These are phyloP conservation scores for Tuber aestivum DNA, from an alignment of 495 filamentous ascomycete species.

Conservation along the genomic window DNA sequence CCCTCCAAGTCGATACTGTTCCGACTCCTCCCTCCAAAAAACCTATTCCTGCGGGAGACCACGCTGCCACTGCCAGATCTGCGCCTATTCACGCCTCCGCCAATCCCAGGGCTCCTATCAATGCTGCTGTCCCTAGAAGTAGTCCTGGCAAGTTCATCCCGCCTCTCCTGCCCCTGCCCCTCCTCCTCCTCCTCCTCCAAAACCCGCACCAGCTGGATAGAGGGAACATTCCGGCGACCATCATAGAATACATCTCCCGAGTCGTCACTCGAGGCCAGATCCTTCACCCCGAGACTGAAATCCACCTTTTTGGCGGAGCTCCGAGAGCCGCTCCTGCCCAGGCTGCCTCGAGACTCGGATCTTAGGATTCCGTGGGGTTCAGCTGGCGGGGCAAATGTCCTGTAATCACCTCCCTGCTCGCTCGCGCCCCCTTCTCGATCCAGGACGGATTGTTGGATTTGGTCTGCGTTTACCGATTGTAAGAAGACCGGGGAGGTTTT, in stretches of 20 bases:
- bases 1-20: conserved; percentile 21
- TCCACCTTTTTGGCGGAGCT: conserved; percentile 61
- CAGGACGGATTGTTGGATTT: conserved; percentile 37
- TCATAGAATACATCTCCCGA: conserved; percentile 66
- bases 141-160: conserved; percentile 15
- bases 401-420: conserved; percentile 12
- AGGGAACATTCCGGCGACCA: conserved; percentile 11
- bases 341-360: conserved; percentile 49
- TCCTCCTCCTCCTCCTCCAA: conserved; percentile 33
- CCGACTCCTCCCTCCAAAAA: conserved; percentile 18
- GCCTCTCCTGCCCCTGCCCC: conserved; percentile 18
- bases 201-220: conserved; percentile 23
- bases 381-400: conserved; percentile 22
- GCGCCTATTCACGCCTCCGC: conserved; percentile 5
- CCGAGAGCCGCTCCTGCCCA: conserved; percentile 45
- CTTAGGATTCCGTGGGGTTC: conserved; percentile 33
- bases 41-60: conserved; percentile 25
- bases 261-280: conserved; percentile 55
- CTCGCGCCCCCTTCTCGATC: conserved; percentile 33
- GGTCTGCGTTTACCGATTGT: conserved; percentile 22
- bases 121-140: conserved; percentile 10
- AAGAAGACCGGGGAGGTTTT: conserved; percentile 38
- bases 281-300: conserved; percentile 66
- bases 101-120: conserved; percentile 9
- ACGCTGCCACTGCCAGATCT: conserved; percentile 25